Percentiles rank a stretch among this genome's conserved stretches.
phyloP scores from a whole-genome alignment of 2,329 filamentous ascomycete species.

The Sporothrix curviconia region DNA sequence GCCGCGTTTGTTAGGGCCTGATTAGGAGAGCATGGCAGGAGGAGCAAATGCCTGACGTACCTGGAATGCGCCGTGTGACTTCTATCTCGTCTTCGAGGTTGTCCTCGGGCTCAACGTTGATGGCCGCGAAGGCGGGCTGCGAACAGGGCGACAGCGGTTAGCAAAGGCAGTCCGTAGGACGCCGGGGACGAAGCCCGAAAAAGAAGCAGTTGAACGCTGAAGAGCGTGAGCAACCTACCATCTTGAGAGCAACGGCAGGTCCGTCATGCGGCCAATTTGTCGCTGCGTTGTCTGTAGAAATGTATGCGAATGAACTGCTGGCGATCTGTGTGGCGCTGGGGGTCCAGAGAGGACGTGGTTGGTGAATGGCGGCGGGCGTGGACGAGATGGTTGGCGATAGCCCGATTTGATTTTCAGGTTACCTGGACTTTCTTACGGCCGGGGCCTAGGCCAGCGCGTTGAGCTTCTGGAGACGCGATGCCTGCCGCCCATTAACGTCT shows the following conservation, averaged over 20 bases:
- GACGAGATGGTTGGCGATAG: too few species aligned
- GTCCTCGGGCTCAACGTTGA: slow-evolving; percentile 92
- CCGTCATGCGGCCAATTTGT: background rate
- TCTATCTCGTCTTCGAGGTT: slow-evolving; percentile 86
- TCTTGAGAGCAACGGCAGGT: background rate
- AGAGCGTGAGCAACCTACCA: slow-evolving; percentile 5
- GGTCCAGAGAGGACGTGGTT: too few species aligned
- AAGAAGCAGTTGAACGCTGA: too few species aligned
- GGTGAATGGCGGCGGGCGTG: too few species aligned
- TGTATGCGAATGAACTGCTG: too few species aligned
- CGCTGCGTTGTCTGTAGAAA: too few species aligned
- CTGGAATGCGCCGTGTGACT: slow-evolving; percentile 89
- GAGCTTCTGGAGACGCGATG: slow-evolving; percentile 13
- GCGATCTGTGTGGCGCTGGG: too few species aligned
- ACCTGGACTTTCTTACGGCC: too few species aligned
- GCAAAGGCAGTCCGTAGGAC: too few species aligned
- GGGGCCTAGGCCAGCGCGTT: slow-evolving; percentile 10
- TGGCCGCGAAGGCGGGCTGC: slow-evolving; percentile 68
- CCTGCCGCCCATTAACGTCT: slow-evolving; percentile 9
- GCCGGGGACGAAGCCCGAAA: too few species aligned
- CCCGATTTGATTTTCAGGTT: too few species aligned
- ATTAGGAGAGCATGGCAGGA: background rate
- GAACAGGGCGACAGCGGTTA: background rate
- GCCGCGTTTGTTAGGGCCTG: background rate
- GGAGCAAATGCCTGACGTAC: slow-evolving; percentile 27